These are phyloP conservation scores for Sugiyamaella mastotermitis DNA, from an alignment of 805 yeast species.

Conservation along the genomic window DNA sequence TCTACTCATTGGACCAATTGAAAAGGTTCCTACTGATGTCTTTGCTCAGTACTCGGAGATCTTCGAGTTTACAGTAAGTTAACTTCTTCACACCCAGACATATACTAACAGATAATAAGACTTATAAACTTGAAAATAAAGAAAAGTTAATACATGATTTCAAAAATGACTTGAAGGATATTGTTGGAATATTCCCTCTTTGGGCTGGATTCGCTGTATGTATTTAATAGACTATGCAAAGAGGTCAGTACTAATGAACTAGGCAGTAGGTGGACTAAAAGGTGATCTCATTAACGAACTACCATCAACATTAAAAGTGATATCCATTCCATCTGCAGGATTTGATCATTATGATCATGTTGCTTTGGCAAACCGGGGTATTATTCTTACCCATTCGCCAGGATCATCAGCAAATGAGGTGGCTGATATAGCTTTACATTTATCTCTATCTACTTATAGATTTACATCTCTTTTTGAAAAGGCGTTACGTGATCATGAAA, in stretches of 20 bases:
- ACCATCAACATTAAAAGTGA: constrained; percentile 42
- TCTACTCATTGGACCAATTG: constrained; percentile 7
- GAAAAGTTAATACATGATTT: constrained; percentile 40
- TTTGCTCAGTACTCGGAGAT: constrained; percentile 4
- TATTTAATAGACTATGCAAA: no score
- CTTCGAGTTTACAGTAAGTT: constrained; percentile 8
- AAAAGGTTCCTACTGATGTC: constrained; percentile 2
- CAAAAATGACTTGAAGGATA: constrained; percentile 31
- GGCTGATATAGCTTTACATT: constrained; percentile 59
- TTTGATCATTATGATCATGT: constrained; percentile 45
- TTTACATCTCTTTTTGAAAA: constrained; percentile 43
- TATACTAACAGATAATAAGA: no score
- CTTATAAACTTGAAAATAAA: constrained; percentile 6
- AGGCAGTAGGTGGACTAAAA: constrained; percentile 15
- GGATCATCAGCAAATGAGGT: constrained; percentile 53
- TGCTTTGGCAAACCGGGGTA: constrained; percentile 36
- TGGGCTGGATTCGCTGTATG: constrained; percentile 40
- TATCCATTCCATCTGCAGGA: constrained; percentile 57
- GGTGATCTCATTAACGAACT: constrained; percentile 35
- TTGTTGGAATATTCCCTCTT: constrained; percentile 50
- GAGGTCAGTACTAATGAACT: no score
- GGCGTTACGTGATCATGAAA: constrained; percentile 23
- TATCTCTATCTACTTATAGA: constrained; percentile 55
- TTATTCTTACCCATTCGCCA: constrained; percentile 53
- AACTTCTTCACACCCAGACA: no score